phyloP scores from a whole-genome alignment of 495 filamentous ascomycete genomes.

The Aspergillus heteromorphus region DNA sequence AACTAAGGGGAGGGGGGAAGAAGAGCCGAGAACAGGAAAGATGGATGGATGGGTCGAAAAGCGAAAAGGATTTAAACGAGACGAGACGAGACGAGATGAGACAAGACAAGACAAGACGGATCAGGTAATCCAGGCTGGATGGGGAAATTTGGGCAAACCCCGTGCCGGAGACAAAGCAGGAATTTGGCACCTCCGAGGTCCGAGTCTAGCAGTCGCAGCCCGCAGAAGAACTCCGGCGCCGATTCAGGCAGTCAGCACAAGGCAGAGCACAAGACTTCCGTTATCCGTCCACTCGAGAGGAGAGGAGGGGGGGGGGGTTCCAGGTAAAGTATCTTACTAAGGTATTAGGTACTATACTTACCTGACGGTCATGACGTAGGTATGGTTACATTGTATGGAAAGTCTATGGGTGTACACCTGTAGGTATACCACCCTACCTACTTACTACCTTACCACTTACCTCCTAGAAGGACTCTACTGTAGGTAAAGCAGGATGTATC shows the following conservation, averaged over 20 bases:
- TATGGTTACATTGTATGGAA: conserved; percentile 2
- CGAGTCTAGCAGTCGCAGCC: conserved; percentile 18
- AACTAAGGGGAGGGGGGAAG: not conserved
- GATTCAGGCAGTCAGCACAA: not conserved
- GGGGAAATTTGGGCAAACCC: conserved; percentile 9
- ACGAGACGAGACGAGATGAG: no score
- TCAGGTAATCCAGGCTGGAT: conserved; percentile 8
- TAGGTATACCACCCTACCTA: not conserved
- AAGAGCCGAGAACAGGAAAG: conserved; percentile 1
- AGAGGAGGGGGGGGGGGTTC: no score
- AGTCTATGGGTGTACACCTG: not conserved
- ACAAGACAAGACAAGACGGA: not conserved
- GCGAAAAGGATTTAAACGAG: no score
- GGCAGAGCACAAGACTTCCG: conserved; percentile 2
- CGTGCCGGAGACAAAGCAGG: not conserved
- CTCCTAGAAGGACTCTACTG: no score
- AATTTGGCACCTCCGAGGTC: conserved; percentile 18
- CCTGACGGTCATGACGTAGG: not conserved
- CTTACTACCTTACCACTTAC: no score
- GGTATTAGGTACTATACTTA: not conserved
- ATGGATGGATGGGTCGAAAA: no score
- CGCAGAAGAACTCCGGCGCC: conserved; percentile 6
- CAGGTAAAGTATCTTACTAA: no score
- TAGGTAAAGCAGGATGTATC: no score
- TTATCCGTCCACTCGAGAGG: conserved; percentile 6